These are phyloP conservation scores for Mycogone perniciosa DNA, from an alignment of 2,329 filamentous ascomycete species.

Conservation along the genomic window DNA sequence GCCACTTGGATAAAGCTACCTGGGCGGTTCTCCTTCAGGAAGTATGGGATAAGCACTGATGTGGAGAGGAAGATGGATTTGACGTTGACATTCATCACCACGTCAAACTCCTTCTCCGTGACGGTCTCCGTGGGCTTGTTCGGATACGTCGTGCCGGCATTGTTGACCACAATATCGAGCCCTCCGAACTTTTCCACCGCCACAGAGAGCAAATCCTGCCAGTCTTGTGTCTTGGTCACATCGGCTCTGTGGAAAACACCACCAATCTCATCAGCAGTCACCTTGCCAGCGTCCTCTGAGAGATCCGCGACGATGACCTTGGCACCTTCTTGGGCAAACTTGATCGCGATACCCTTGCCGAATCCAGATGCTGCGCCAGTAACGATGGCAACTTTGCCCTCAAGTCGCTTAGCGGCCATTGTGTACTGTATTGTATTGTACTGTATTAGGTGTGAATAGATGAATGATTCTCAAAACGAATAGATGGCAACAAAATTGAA, in stretches of 20 bases:
- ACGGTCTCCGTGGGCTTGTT: constrained; percentile 60
- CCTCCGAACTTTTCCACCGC: constrained; percentile 41
- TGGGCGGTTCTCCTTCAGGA: constrained; percentile 49
- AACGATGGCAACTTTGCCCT: constrained; percentile 38
- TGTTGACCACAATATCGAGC: constrained; percentile 56
- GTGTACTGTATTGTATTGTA: not conserved
- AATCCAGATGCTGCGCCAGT: constrained; percentile 57
- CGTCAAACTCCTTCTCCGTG: constrained; percentile 59
- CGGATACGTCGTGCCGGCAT: constrained; percentile 51
- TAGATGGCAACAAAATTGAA: not conserved
- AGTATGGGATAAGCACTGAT: constrained; percentile 53
- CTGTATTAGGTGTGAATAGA: not conserved
- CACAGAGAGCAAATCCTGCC: constrained; percentile 42
- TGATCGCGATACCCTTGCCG: constrained; percentile 53
- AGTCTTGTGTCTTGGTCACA: constrained; percentile 47
- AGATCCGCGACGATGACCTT: constrained; percentile 58
- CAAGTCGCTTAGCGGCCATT: constrained; percentile 22
- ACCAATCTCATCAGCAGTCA: constrained; percentile 39
- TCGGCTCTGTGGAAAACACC: constrained; percentile 39
- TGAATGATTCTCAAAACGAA: not conserved
- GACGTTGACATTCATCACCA: constrained; percentile 62
- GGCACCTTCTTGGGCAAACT: constrained; percentile 54
- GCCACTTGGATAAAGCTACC: constrained; percentile 61
- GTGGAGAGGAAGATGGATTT: constrained; percentile 59
- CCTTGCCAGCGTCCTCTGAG: constrained; percentile 44